These are phyloP conservation scores for Chlamydomonas sphaeroides DNA, from an alignment of 139 green algal genomes.

Conservation along the genomic window DNA sequence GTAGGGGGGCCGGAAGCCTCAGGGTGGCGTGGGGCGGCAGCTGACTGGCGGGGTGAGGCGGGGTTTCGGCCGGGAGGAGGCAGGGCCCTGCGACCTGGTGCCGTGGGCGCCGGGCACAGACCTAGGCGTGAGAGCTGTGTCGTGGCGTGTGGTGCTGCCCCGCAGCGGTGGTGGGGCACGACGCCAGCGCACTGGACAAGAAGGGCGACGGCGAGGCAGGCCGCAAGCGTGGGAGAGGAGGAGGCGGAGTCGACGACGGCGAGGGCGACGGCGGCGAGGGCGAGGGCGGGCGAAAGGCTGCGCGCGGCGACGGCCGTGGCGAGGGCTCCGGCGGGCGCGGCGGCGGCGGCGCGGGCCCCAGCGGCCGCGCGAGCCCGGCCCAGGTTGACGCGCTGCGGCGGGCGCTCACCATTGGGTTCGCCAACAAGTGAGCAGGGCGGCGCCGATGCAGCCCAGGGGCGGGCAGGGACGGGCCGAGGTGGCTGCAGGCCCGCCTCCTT, in stretches of 20 bases:
- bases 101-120: too few relatives aligned
- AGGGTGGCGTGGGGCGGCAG: too few relatives aligned
- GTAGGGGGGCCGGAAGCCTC: too few relatives aligned
- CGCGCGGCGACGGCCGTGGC: neutral
- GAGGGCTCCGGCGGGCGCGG: neutral
- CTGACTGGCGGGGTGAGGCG: too few relatives aligned
- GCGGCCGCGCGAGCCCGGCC: neutral
- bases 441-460: too few relatives aligned
- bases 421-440: constrained; percentile 62
- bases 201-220: neutral
- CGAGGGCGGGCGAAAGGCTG: neutral
- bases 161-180: constrained; percentile 8
- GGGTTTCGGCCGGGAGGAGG: too few relatives aligned
- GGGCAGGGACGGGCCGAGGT: too few relatives aligned
- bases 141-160: too few relatives aligned
- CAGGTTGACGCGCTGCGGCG: constrained; percentile 56
- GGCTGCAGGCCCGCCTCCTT: too few relatives aligned
- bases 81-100: too few relatives aligned
- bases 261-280: neutral
- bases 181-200: constrained; percentile 48
- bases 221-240: neutral
- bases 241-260: neutral
- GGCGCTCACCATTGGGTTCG: constrained; percentile 85
- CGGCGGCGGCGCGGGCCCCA: neutral
- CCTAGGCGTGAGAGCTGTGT: too few relatives aligned